Evolutionary conservation across 768 basidiomycete genomes (phyloP).

Genomic region (Xanthoconium stramineum): DNA sequence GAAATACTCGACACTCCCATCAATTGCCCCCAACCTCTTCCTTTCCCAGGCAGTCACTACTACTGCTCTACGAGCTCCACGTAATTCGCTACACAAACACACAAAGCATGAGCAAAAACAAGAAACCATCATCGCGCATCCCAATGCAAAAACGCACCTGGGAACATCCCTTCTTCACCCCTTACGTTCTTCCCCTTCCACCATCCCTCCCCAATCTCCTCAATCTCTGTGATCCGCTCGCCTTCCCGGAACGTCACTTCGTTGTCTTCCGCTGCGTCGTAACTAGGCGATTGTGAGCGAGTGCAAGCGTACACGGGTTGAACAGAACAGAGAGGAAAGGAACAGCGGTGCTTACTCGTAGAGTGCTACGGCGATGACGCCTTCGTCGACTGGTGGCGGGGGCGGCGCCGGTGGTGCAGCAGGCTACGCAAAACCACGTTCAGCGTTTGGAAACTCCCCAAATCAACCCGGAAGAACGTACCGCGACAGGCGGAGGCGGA

Average conservation of each 20-base stretch:
- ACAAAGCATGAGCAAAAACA: background rate
- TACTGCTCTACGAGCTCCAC: slow-evolving; percentile 15
- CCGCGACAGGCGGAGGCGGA: slow-evolving; percentile 45
- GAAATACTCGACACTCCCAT: too few relatives aligned
- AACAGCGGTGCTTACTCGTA: slow-evolving; percentile 56
- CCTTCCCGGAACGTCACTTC: slow-evolving; percentile 85
- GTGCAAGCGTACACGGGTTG: too few relatives aligned
- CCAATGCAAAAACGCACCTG: slow-evolving; percentile 42
- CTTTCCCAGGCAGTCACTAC: too few relatives aligned
- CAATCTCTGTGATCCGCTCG: slow-evolving; percentile 74
- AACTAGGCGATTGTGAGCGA: slow-evolving; percentile 41
- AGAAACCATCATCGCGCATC: background rate
- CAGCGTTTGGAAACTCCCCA: background rate
- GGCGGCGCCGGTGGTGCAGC: slow-evolving; percentile 37
- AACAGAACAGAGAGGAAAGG: background rate
- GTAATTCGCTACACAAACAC: slow-evolving; percentile 11
- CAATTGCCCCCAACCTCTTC: too few relatives aligned
- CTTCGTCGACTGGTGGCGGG: slow-evolving; percentile 54
- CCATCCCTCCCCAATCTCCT: slow-evolving; percentile 85
- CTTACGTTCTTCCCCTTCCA: slow-evolving; percentile 66
- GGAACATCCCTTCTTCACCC: slow-evolving; percentile 69
- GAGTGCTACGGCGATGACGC: slow-evolving; percentile 58
- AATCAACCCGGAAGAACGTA: slow-evolving; percentile 17
- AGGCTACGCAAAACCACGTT: slow-evolving; percentile 23
- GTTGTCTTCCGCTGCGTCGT: slow-evolving; percentile 89